Conservation (phyloP, 306 rosid species). For the Rubus idaeus region DNA sequence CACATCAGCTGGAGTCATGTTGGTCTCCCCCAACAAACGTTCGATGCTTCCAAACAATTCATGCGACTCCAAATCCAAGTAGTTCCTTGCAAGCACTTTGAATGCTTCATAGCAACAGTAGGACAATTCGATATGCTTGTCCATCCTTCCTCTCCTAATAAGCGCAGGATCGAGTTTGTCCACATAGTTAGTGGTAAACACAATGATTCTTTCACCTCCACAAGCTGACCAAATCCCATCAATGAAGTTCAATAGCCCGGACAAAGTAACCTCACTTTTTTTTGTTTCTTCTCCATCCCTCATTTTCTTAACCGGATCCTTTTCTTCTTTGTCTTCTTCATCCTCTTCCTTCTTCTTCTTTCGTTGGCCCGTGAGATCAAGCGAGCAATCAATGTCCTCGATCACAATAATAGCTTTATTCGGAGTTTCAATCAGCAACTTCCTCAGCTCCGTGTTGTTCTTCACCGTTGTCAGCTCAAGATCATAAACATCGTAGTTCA, state of each 20-base stretch:
- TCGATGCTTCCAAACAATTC: slow-evolving; percentile 37
- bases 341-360: slow-evolving; percentile 35
- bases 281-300: slow-evolving; percentile 25
- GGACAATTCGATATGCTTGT: slow-evolving; percentile 64
- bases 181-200: slow-evolving; percentile 55
- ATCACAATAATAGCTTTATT: slow-evolving; percentile 49
- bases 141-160: slow-evolving; percentile 71
- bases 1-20: slow-evolving; percentile 69
- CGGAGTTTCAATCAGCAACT: slow-evolving; percentile 44
- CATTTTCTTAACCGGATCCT: slow-evolving; percentile 22
- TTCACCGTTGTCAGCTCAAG: slow-evolving; percentile 52
- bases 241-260: slow-evolving; percentile 61
- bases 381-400: slow-evolving; percentile 74
- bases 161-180: slow-evolving; percentile 69
- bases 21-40: slow-evolving; percentile 35
- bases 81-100: slow-evolving; percentile 59
- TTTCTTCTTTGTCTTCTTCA: slow-evolving; percentile 9
- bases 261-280: slow-evolving; percentile 52
- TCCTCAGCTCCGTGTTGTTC: slow-evolving; percentile 50
- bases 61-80: slow-evolving; percentile 49
- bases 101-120: slow-evolving; percentile 60
- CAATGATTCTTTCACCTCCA: slow-evolving; percentile 63
- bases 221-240: slow-evolving; percentile 83
- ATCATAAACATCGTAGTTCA: slow-evolving; percentile 69
- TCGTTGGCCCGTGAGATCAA: slow-evolving; percentile 63